These are phyloP conservation scores for Pyricularia pennisetigena DNA, from an alignment of 2,329 filamentous ascomycete species.

Conservation along the genomic window DNA sequence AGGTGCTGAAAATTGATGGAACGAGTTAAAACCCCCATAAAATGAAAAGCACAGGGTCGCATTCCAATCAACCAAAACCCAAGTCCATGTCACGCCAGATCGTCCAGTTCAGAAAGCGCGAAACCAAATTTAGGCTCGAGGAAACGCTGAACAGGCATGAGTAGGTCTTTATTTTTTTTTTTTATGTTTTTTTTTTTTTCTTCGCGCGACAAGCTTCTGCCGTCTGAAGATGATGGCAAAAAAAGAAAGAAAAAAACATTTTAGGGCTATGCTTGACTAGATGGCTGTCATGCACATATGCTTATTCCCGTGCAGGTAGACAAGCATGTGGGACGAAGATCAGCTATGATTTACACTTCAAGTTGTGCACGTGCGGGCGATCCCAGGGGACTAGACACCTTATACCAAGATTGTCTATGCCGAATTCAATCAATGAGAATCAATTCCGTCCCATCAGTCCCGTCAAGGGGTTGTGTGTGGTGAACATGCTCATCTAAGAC, in stretches of 20 bases:
- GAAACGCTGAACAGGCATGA: background rate
- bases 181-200: too few relatives aligned
- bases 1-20: background rate
- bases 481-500: background rate
- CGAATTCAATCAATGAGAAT: background rate
- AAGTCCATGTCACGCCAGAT: background rate
- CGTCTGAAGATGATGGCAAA: background rate
- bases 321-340: background rate
- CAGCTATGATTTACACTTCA: background rate
- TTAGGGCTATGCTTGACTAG: background rate
- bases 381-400: background rate
- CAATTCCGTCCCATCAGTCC: background rate
- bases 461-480: background rate
- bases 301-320: background rate
- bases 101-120: background rate
- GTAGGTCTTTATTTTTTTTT: background rate
- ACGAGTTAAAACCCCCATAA: background rate
- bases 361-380: background rate
- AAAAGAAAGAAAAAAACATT: too few relatives aligned
- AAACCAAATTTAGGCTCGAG: background rate
- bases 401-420: background rate
- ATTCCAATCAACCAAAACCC: background rate
- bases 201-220: background rate
- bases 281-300: background rate
- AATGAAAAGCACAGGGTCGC: background rate